Percentiles rank a stretch among this genome's conserved stretches.
Conservation (phyloP, 805 yeast species). For the Metschnikowia vanudenii region DNA sequence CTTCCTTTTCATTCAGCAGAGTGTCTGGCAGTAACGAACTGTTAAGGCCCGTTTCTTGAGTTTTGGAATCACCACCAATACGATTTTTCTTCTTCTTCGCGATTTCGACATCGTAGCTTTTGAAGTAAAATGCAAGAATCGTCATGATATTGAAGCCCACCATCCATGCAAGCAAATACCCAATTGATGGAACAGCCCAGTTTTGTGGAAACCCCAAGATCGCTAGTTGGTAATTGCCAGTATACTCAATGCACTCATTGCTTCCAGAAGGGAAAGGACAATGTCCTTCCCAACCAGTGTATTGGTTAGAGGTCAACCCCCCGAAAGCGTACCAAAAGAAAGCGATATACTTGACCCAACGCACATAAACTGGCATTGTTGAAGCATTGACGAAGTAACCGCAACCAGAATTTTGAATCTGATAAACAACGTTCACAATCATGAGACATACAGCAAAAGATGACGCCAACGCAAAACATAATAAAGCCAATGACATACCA, state of each 20-base stretch:
- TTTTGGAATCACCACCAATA: conserved; percentile 25
- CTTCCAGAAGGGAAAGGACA: conserved; percentile 47
- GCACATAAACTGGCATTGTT: conserved; percentile 78
- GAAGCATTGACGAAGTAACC: conserved; percentile 77
- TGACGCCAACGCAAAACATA: conserved; percentile 53
- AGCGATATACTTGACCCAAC: conserved; percentile 79
- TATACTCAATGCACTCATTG: conserved; percentile 38
- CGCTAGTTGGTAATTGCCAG: conserved; percentile 54
- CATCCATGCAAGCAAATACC: conserved; percentile 57
- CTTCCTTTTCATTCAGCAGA: conserved; percentile 11
- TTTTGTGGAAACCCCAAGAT: conserved; percentile 58
- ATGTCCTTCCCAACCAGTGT: conserved; percentile 57
- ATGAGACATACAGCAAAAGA: conserved; percentile 63
- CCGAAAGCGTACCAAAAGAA: conserved; percentile 81
- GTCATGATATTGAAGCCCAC: conserved; percentile 53
- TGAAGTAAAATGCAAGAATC: conserved; percentile 45
- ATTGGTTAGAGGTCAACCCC: conserved; percentile 62
- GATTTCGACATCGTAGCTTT: conserved; percentile 52
- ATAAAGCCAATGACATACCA: conserved; percentile 55
- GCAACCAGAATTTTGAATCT: conserved; percentile 73
- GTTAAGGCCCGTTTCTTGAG: background rate
- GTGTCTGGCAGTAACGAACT: conserved; percentile 1
- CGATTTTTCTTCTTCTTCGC: conserved; percentile 40
- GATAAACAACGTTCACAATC: conserved; percentile 61
- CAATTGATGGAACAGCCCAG: conserved; percentile 68